A percentile compares a stretch with the other conserved stretches of the same genome.
phyloP scores from a whole-genome alignment of 768 basidiomycete species.

The Pholiota molesta region DNA sequence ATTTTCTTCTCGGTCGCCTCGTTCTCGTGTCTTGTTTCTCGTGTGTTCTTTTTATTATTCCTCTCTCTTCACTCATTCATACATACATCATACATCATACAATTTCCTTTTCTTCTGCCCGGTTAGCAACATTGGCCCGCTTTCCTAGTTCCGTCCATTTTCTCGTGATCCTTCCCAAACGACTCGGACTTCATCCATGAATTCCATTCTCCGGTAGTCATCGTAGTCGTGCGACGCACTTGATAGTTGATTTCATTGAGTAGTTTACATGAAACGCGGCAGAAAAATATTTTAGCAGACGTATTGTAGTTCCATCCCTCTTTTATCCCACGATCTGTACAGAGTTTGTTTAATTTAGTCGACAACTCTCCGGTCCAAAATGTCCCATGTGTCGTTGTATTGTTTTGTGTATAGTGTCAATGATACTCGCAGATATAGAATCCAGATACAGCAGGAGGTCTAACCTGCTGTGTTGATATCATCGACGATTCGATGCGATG shows the following conservation, averaged over 20 bases:
- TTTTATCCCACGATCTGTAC: too few species aligned
- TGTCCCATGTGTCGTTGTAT: too few species aligned
- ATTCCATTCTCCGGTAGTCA: not conserved
- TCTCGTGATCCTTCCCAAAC: not conserved
- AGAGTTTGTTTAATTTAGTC: too few species aligned
- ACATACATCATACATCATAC: not conserved
- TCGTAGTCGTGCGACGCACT: not conserved
- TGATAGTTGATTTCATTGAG: not conserved
- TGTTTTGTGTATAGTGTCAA: too few species aligned
- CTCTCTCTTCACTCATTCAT: not conserved
- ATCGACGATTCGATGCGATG: too few species aligned
- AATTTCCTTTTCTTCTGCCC: not conserved
- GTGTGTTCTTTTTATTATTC: not conserved
- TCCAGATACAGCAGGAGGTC: too few species aligned
- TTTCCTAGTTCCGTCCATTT: not conserved
- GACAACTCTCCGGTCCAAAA: too few species aligned
- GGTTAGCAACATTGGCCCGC: not conserved
- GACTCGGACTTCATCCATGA: not conserved
- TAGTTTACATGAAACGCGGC: not conserved
- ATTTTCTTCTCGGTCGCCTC: not conserved
- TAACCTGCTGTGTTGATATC: too few species aligned
- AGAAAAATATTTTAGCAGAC: not conserved
- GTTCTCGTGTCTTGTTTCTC: not conserved
- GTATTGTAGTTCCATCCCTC: too few species aligned
- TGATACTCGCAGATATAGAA: too few species aligned